A percentile compares a stretch with the other conserved stretches of the same genome.
phyloP scores from a whole-genome alignment of 2,329 filamentous ascomycete genomes.

The Fusarium sulawesiense region DNA sequence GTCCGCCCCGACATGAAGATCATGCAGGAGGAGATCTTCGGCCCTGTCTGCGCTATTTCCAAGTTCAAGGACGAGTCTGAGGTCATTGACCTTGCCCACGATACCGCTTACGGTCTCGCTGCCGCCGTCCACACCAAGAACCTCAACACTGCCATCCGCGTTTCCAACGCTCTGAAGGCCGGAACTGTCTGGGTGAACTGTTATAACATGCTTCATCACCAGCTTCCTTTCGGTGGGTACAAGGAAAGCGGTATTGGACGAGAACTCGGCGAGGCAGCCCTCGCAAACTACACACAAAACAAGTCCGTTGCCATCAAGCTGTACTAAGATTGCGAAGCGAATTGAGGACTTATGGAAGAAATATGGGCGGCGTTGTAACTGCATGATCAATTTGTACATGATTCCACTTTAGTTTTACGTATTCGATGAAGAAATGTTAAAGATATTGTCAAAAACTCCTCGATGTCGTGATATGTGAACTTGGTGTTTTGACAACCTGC shows the following conservation, averaged over 20 bases:
- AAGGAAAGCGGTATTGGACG: slow-evolving; percentile 83
- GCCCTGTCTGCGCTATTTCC: slow-evolving; percentile 84
- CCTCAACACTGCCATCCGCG: slow-evolving; percentile 83
- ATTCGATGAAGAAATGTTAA: slow-evolving; percentile 38
- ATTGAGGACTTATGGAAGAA: slow-evolving; percentile 20
- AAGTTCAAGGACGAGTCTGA: slow-evolving; percentile 89
- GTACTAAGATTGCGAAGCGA: slow-evolving; percentile 30
- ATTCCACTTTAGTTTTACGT: slow-evolving; percentile 36
- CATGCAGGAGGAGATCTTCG: slow-evolving; percentile 92
- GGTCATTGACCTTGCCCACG: slow-evolving; percentile 79
- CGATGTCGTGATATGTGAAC: neutral
- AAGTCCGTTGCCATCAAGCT: slow-evolving; percentile 71
- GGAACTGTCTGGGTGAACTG: slow-evolving; percentile 72
- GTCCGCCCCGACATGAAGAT: slow-evolving; percentile 89
- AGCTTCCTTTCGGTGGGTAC: slow-evolving; percentile 77
- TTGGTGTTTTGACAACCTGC: slow-evolving; percentile 8
- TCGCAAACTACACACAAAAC: slow-evolving; percentile 75
- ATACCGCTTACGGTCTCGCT: slow-evolving; percentile 82
- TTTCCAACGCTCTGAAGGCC: slow-evolving; percentile 79
- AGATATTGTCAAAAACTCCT: slow-evolving; percentile 18
- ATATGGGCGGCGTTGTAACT: slow-evolving; percentile 35
- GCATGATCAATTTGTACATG: slow-evolving; percentile 42
- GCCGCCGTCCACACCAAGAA: slow-evolving; percentile 85
- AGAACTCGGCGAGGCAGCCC: slow-evolving; percentile 76
- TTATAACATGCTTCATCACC: slow-evolving; percentile 78